Conservation (phyloP, 495 filamentous ascomycete genomes). For the Penicillium argentinense region DNA sequence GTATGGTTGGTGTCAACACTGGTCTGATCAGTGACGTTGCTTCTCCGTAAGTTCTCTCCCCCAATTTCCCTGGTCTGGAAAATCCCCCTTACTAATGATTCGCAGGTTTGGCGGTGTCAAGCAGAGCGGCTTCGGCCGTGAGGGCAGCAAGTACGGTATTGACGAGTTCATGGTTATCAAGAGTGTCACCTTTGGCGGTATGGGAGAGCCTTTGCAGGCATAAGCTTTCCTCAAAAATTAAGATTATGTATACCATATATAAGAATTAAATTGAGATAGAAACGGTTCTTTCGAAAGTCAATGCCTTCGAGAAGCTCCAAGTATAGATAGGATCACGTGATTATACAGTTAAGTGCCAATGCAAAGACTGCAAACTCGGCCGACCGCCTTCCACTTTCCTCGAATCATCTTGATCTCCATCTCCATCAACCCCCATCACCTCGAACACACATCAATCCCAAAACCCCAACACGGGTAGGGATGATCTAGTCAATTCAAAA, state of each 20-base stretch:
- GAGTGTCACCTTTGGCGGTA: slow-evolving; percentile 81
- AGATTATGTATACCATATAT: not conserved
- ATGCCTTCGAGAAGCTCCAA: not conserved
- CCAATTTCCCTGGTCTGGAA: not conserved
- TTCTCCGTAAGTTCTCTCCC: slow-evolving; percentile 52
- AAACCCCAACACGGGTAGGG: not conserved
- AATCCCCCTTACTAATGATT: slow-evolving; percentile 23
- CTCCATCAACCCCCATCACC: too few relatives aligned
- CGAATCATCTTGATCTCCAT: not conserved
- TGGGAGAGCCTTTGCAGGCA: slow-evolving; percentile 56
- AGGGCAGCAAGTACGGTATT: slow-evolving; percentile 89
- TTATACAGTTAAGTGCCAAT: not conserved
- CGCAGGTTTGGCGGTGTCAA: slow-evolving; percentile 87
- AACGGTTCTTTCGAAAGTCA: too few relatives aligned
- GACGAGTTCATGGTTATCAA: slow-evolving; percentile 87
- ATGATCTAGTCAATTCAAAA: slow-evolving; percentile 17
- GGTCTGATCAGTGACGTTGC: slow-evolving; percentile 81
- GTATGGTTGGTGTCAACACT: slow-evolving; percentile 88
- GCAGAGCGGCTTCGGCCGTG: slow-evolving; percentile 85
- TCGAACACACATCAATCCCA: not conserved
- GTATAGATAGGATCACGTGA: slow-evolving; percentile 1
- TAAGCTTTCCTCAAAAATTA: slow-evolving; percentile 14
- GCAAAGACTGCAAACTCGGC: slow-evolving; percentile 5
- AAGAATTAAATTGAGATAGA: not conserved
- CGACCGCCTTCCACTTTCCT: slow-evolving; percentile 1